Percentiles rank a stretch among this genome's conserved stretches.
Evolutionary conservation across 257 asterid genomes (phyloP).

Genomic region (Ilex asprella): DNA sequence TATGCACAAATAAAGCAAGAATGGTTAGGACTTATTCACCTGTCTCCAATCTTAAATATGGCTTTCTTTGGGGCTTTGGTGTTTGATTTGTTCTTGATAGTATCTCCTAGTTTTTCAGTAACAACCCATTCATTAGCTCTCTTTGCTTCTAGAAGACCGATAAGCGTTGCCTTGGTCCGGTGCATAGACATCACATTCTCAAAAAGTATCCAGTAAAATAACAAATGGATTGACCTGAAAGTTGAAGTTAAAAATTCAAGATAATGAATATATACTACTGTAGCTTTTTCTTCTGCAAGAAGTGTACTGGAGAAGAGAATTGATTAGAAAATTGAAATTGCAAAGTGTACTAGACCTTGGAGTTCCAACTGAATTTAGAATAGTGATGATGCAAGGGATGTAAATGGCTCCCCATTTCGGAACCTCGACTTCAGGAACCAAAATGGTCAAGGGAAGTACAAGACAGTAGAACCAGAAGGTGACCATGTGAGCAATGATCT

Average conservation of each 20-base stretch:
- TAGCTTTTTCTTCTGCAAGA: neutral
- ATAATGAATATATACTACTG: too few species aligned
- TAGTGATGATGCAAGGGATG: constrained; percentile 70
- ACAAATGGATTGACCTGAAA: constrained; percentile 50
- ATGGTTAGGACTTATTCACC: constrained; percentile 22
- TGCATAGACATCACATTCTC: constrained; percentile 79
- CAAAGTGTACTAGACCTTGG: constrained; percentile 37
- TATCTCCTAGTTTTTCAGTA: constrained; percentile 58
- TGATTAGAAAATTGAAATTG: neutral
- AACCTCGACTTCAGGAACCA: constrained; percentile 58
- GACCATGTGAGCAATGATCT: constrained; percentile 88
- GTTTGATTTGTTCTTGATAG: constrained; percentile 34
- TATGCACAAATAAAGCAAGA: neutral
- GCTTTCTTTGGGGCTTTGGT: constrained; percentile 22
- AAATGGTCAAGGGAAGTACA: constrained; percentile 48
- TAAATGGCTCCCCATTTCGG: constrained; percentile 71
- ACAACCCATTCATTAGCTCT: constrained; percentile 70
- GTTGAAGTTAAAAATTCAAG: neutral
- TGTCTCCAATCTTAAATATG: constrained; percentile 38
- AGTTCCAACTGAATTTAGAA: constrained; percentile 60
- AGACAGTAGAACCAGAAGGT: constrained; percentile 75
- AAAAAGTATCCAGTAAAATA: constrained; percentile 57
- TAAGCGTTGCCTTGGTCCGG: constrained; percentile 59
- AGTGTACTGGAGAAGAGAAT: neutral
- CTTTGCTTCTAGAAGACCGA: constrained; percentile 54